A percentile compares a stretch with the other conserved stretches of the same genome.
phyloP scores from a whole-genome alignment of 495 filamentous ascomycete genomes.

The Talaromyces adpressus region DNA sequence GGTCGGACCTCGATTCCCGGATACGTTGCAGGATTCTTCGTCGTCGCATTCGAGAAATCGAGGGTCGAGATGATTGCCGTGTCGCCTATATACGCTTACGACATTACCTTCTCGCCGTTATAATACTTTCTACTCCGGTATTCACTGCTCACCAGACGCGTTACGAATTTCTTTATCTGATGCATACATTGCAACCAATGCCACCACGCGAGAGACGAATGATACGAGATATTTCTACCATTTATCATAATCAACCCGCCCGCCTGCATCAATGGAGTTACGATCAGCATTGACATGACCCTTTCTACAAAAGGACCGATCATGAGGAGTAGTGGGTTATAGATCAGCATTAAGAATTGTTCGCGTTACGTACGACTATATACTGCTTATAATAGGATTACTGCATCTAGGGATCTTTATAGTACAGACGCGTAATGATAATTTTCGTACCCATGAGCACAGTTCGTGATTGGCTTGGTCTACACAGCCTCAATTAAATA shows the following conservation, averaged over 20 bases:
- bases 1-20: constrained; percentile 58
- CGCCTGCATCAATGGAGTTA: constrained; percentile 3
- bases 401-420: neutral
- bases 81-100: neutral
- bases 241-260: neutral
- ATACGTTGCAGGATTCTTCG: constrained; percentile 37
- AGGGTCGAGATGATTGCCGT: neutral
- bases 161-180: neutral
- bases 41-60: constrained; percentile 32
- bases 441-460: neutral
- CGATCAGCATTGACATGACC: neutral
- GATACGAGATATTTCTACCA: neutral
- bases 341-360: neutral
- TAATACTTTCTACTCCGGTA: neutral
- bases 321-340: neutral
- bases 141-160: neutral
- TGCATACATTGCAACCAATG: neutral
- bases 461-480: neutral
- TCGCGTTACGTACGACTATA: neutral
- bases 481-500: neutral
- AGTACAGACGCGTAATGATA: neutral
- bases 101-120: neutral
- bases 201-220: neutral
- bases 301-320: neutral
- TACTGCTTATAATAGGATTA: neutral